These are phyloP conservation scores for Elsinoe fawcettii DNA, from an alignment of 2,329 filamentous ascomycete species.

Conservation along the genomic window DNA sequence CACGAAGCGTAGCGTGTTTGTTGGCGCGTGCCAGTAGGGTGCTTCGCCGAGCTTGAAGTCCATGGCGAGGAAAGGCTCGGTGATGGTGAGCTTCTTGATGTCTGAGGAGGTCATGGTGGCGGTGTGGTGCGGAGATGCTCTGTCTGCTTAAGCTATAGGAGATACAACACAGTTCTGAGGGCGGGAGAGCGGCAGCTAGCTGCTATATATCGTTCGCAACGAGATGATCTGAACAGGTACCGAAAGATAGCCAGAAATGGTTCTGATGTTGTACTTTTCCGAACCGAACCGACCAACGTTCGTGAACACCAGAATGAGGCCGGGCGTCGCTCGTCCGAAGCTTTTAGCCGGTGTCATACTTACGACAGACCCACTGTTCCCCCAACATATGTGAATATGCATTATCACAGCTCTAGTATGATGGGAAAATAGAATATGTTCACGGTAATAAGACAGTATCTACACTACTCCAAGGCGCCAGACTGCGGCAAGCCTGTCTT, in stretches of 20 bases:
- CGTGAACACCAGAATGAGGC: neutral
- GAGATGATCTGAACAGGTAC: neutral
- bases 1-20: conserved; percentile 63
- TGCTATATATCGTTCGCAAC: too few relatives aligned
- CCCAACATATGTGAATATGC: neutral
- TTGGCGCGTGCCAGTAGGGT: conserved; percentile 61
- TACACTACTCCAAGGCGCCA: conserved; percentile 8
- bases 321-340: neutral
- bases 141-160: too few relatives aligned
- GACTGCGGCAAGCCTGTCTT: neutral
- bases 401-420: too few relatives aligned
- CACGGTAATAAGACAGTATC: neutral
- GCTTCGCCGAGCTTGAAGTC: conserved; percentile 65
- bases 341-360: neutral
- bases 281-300: neutral
- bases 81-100: conserved; percentile 29
- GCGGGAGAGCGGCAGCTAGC: too few relatives aligned
- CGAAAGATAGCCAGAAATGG: neutral
- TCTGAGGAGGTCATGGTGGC: conserved; percentile 23
- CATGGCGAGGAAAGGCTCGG: conserved; percentile 49
- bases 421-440: neutral
- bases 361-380: conserved; percentile 4
- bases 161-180: too few relatives aligned
- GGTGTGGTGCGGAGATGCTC: neutral
- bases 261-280: neutral